Conservation (phyloP, 805 yeast genomes). For the Candida piceae region DNA sequence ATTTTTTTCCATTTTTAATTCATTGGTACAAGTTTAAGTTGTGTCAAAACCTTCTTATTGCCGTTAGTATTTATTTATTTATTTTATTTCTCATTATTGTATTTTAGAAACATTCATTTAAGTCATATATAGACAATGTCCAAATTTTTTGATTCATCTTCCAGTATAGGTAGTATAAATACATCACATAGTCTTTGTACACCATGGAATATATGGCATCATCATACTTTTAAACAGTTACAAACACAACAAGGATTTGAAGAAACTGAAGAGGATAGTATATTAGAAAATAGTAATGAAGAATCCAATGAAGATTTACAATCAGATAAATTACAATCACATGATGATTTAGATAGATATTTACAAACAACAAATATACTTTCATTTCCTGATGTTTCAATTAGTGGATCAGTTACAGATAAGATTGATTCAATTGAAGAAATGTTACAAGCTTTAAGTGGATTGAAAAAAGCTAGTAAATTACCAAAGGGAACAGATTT, state of each 20-base stretch:
- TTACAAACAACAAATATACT: conserved; percentile 42
- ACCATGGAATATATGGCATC: conserved; percentile 18
- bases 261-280: neutral
- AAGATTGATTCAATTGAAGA: conserved; percentile 46
- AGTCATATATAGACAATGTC: too few relatives aligned
- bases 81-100: too few relatives aligned
- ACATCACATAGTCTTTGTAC: neutral
- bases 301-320: neutral
- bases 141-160: conserved; percentile 11
- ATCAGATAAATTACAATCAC: conserved; percentile 6
- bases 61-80: too few relatives aligned
- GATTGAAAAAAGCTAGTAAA: conserved; percentile 35
- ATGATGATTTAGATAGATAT: conserved; percentile 39
- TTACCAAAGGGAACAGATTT: conserved; percentile 46
- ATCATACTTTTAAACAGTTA: conserved; percentile 9
- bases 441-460: conserved; percentile 42
- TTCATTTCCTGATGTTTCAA: conserved; percentile 32
- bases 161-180: neutral
- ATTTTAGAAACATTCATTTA: too few relatives aligned
- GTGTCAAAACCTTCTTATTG: too few relatives aligned
- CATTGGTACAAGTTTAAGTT: too few relatives aligned
- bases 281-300: neutral
- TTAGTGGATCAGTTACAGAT: conserved; percentile 12
- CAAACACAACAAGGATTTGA: conserved; percentile 1
- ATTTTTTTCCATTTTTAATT: too few relatives aligned